These are phyloP conservation scores for Saturnispora serradocipensis DNA, from an alignment of 805 yeast species.

Conservation along the genomic window DNA sequence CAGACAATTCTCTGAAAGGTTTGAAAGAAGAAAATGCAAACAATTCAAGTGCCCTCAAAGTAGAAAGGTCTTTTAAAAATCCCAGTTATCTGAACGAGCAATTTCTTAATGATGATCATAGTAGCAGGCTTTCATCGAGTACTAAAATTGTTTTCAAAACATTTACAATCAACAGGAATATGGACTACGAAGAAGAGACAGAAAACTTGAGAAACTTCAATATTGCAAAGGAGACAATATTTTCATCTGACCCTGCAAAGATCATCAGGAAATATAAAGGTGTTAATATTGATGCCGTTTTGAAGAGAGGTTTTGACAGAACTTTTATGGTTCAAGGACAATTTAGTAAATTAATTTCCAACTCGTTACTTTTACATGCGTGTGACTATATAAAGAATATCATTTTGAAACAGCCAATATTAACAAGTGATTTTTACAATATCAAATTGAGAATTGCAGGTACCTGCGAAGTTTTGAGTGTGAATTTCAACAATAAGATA, in stretches of 20 bases:
- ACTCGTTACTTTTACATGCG: constrained; percentile 7
- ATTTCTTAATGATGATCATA: neutral
- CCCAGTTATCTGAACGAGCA: neutral
- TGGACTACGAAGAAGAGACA: neutral
- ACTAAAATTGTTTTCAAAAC: constrained; percentile 2
- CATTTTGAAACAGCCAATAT: constrained; percentile 7
- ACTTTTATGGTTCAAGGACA: neutral
- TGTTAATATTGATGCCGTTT: constrained; percentile 1
- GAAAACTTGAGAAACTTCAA: neutral
- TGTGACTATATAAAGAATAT: constrained; percentile 9
- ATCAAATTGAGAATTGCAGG: constrained; percentile 6
- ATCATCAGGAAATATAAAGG: neutral
- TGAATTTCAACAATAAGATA: constrained; percentile 1
- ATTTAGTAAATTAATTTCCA: constrained; percentile 6
- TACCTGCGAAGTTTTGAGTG: constrained; percentile 7
- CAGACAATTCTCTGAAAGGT: too few species aligned
- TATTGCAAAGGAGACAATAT: neutral
- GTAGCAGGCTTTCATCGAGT: neutral
- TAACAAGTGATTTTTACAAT: neutral
- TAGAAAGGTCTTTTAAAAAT: too few species aligned
- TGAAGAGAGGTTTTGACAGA: neutral
- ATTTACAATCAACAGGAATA: neutral
- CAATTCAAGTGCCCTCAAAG: neutral
- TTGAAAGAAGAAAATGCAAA: neutral
- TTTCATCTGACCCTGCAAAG: neutral